These are phyloP conservation scores for Ricinus communis DNA, from an alignment of 345 rosid species.

Conservation along the genomic window DNA sequence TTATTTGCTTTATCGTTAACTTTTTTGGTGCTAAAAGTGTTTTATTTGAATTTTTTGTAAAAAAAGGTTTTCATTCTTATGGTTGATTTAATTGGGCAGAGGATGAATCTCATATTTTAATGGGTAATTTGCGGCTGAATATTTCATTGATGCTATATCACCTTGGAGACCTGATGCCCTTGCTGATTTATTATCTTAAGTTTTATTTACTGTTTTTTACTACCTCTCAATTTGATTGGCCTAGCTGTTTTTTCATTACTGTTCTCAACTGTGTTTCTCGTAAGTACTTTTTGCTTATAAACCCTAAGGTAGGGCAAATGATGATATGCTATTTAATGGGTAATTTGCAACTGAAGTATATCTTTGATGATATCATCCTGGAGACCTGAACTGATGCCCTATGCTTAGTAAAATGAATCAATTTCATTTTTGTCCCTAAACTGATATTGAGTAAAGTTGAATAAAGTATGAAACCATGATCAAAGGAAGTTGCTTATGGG, in stretches of 20 bases:
- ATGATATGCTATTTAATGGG: constrained; percentile 5
- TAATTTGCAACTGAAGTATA: constrained; percentile 11
- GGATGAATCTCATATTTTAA: constrained; percentile 36
- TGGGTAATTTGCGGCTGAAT: constrained; percentile 59
- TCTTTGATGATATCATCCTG: constrained; percentile 3
- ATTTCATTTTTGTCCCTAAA: no score
- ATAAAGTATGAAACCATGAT: no score
- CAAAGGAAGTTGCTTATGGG: no score
- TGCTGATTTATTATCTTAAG: neutral
- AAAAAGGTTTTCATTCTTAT: neutral
- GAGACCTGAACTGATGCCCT: constrained; percentile 6
- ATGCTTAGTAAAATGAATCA: no score
- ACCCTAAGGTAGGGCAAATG: neutral
- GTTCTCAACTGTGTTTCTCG: neutral
- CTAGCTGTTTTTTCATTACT: neutral
- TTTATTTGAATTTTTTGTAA: neutral
- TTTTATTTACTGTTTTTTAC: neutral
- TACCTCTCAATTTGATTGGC: neutral
- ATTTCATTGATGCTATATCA: constrained; percentile 44
- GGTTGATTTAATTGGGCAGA: neutral
- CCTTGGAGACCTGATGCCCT: constrained; percentile 62
- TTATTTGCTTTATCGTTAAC: neutral
- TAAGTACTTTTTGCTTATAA: neutral
- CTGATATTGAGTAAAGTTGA: no score
- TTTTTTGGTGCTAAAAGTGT: no score